Conservation (phyloP, 352 stramenopile species). For the Phytophthora megakarya region DNA sequence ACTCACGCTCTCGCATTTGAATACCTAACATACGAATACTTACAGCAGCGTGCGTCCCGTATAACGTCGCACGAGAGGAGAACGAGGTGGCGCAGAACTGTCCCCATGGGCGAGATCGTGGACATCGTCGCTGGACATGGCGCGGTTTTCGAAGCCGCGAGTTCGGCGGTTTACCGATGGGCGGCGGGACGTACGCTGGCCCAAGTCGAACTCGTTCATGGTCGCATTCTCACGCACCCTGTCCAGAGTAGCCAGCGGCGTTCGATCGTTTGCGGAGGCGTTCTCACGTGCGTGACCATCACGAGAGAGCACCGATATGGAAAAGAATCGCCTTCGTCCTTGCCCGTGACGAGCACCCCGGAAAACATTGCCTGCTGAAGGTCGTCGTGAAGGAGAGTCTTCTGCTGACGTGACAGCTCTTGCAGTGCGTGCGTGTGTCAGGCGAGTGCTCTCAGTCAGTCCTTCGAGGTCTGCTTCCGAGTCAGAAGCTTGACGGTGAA, state of each 20-base stretch:
- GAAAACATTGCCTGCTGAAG: slow-evolving; percentile 73
- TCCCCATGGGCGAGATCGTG: slow-evolving; percentile 19
- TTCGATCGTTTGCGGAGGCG: slow-evolving; percentile 16
- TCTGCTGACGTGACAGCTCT: slow-evolving; percentile 30
- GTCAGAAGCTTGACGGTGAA: slow-evolving; percentile 57
- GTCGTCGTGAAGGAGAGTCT: slow-evolving; percentile 8
- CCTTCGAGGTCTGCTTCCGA: slow-evolving; percentile 26
- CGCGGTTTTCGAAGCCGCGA: slow-evolving; percentile 33
- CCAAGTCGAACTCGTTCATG: slow-evolving; percentile 19
- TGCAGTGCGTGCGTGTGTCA: background rate
- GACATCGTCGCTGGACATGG: slow-evolving; percentile 43
- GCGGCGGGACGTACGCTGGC: slow-evolving; percentile 26
- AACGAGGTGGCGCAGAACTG: slow-evolving; percentile 20
- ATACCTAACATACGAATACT: slow-evolving; percentile 30
- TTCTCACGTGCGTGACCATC: slow-evolving; percentile 6
- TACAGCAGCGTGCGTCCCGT: slow-evolving; percentile 31
- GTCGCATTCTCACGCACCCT: slow-evolving; percentile 23
- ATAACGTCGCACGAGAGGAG: slow-evolving; percentile 53
- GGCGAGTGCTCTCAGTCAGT: slow-evolving; percentile 4
- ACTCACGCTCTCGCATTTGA: too few relatives aligned
- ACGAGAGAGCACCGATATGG: slow-evolving; percentile 26
- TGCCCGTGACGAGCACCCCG: slow-evolving; percentile 59
- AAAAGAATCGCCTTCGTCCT: slow-evolving; percentile 61
- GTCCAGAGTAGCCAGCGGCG: slow-evolving; percentile 3
- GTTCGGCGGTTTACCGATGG: slow-evolving; percentile 23